Conservation (phyloP, 495 filamentous ascomycete species). For the Aspergillus bertholletiae region DNA sequence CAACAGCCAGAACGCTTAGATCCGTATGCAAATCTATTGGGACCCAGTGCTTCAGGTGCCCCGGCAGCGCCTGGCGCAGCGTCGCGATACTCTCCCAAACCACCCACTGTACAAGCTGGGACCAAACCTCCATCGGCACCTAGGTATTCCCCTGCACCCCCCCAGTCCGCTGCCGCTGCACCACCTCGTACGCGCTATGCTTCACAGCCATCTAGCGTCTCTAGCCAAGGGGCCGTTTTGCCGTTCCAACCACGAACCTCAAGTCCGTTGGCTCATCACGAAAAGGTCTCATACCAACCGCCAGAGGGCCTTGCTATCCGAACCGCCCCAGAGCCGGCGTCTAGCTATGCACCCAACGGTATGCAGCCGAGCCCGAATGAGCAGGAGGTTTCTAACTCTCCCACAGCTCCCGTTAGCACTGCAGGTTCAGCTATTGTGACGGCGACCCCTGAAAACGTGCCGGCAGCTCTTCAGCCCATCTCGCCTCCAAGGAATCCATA, state of each 20-base stretch:
- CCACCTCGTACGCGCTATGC: conserved; percentile 46
- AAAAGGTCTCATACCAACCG: conserved; percentile 39
- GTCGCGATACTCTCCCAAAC: conserved; percentile 39
- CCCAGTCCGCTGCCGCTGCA: conserved; percentile 40
- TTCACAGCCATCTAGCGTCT: conserved; percentile 46
- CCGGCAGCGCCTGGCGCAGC: conserved; percentile 34
- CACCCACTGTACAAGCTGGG: conserved; percentile 27
- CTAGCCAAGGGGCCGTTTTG: conserved; percentile 46
- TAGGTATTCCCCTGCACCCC: conserved; percentile 38
- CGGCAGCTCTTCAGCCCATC: conserved; percentile 16
- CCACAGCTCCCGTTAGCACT: conserved; percentile 5
- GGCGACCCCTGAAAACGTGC: conserved; percentile 3
- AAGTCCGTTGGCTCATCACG: conserved; percentile 72
- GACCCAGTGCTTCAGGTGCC: conserved; percentile 7
- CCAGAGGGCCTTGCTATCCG: conserved; percentile 19
- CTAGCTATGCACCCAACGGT: conserved; percentile 23
- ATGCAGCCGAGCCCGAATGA: conserved; percentile 16
- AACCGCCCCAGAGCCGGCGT: conserved; percentile 26
- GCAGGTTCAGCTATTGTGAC: neutral
- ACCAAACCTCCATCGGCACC: conserved; percentile 31
- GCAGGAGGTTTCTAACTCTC: conserved; percentile 14
- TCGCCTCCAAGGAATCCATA: conserved; percentile 33
- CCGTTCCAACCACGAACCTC: conserved; percentile 81
- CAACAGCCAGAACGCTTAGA: conserved; percentile 56
- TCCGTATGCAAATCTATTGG: conserved; percentile 53